phyloP scores from a whole-genome alignment of 176 grass and related monocot species.

The Musa schizocarpa region DNA sequence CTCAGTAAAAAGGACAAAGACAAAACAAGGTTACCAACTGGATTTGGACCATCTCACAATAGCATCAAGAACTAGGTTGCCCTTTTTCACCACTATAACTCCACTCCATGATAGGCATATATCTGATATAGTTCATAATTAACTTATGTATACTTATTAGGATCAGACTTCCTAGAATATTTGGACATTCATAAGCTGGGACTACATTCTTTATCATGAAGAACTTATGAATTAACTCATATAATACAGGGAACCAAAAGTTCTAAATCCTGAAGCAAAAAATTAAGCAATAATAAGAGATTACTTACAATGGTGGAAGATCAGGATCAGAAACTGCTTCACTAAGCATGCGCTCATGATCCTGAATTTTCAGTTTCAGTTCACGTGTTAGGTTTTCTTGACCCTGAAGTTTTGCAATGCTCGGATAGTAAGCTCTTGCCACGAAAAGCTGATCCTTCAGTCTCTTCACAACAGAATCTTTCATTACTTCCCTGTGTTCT shows the following conservation, averaged over 20 bases:
- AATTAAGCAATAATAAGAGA: not conserved
- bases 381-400: constrained; percentile 40
- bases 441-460: constrained; percentile 81
- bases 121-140: too few species aligned
- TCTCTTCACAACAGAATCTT: constrained; percentile 58
- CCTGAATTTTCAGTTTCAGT: constrained; percentile 74
- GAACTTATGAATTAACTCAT: too few species aligned
- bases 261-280: not conserved
- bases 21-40: too few species aligned
- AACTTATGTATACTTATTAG: too few species aligned
- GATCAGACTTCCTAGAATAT: too few species aligned
- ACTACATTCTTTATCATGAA: too few species aligned
- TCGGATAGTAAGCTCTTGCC: constrained; percentile 71
- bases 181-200: too few species aligned
- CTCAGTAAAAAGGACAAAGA: too few species aligned
- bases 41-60: too few species aligned
- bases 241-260: not conserved
- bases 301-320: constrained; percentile 48
- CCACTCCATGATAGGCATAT: too few species aligned
- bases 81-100: too few species aligned
- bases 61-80: too few species aligned
- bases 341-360: constrained; percentile 60
- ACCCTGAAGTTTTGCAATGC: constrained; percentile 52
- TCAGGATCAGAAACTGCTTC: constrained; percentile 55
- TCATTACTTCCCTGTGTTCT: constrained; percentile 48